Evolutionary conservation across 345 rosid species (phyloP).

Genomic region (Corchorus capsularis): DNA sequence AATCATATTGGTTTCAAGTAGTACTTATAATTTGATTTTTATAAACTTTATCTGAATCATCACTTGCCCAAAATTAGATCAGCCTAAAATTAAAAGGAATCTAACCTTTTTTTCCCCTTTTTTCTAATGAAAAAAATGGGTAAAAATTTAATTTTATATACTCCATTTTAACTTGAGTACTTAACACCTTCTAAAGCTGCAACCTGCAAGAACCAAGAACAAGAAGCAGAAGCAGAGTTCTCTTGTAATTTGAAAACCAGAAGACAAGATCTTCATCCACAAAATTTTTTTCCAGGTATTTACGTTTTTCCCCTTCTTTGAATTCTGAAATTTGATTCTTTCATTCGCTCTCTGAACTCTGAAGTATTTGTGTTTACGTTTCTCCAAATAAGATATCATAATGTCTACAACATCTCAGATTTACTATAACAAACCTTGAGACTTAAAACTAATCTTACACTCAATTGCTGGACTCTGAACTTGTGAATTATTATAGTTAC

Average conservation of each 20-base stretch:
- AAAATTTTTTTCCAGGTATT: not conserved
- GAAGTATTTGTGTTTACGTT: not conserved
- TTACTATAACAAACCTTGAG: not conserved
- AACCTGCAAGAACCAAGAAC: too few relatives aligned
- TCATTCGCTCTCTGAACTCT: not conserved
- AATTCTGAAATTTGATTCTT: not conserved
- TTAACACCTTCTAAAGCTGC: too few relatives aligned
- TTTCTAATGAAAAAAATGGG: too few relatives aligned
- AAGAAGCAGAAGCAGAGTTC: not conserved
- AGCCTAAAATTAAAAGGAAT: too few relatives aligned
- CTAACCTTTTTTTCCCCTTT: too few relatives aligned
- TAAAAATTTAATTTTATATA: too few relatives aligned
- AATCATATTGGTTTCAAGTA: too few relatives aligned
- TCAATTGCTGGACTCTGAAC: not conserved
- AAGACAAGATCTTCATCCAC: not conserved
- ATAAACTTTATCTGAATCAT: too few relatives aligned
- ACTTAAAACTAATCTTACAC: not conserved
- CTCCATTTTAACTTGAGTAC: too few relatives aligned
- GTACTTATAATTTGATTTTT: too few relatives aligned
- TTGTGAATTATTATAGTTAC: not conserved
- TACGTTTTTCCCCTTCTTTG: not conserved
- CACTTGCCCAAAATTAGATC: too few relatives aligned
- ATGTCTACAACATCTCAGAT: not conserved
- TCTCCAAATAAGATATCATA: not conserved
- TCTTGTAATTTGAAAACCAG: not conserved